Conservation (phyloP, 768 basidiomycete species). For the Russula foetens region DNA sequence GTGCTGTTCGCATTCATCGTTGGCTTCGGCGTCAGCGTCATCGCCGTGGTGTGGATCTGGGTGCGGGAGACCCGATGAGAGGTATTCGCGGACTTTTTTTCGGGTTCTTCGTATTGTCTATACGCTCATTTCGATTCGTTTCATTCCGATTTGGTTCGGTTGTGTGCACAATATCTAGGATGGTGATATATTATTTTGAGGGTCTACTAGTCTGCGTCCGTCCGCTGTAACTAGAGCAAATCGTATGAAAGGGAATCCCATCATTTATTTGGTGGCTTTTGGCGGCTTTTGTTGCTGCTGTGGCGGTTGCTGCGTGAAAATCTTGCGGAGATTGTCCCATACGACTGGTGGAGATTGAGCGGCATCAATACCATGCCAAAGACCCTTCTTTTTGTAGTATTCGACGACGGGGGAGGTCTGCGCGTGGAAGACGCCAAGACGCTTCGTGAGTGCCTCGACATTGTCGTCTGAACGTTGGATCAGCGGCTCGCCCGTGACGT, state of each 20-base stretch:
- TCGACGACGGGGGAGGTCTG: slow-evolving; percentile 95
- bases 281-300: slow-evolving; percentile 30
- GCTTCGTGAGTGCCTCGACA: slow-evolving; percentile 87
- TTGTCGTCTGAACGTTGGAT: slow-evolving; percentile 98
- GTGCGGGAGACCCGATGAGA: slow-evolving; percentile 65
- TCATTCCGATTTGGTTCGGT: background rate
- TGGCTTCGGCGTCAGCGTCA: slow-evolving; percentile 66
- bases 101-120: background rate
- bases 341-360: slow-evolving; percentile 89
- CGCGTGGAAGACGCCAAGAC: slow-evolving; percentile 79
- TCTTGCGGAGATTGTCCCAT: slow-evolving; percentile 71
- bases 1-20: slow-evolving; percentile 82
- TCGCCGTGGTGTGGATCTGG: slow-evolving; percentile 67
- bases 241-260: background rate
- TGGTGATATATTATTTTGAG: background rate
- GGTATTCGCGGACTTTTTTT: background rate
- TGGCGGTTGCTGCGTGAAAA: slow-evolving; percentile 45
- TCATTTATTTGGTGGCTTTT: slow-evolving; percentile 7
- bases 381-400: slow-evolving; percentile 87
- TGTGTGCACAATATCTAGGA: background rate
- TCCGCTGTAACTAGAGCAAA: background rate
- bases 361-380: slow-evolving; percentile 90
- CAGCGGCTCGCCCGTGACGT: slow-evolving; percentile 90
- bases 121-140: background rate
- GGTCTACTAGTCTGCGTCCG: background rate